These are phyloP conservation scores for Onygenales sp. DNA, from an alignment of 2,329 filamentous ascomycete species.

Conservation along the genomic window DNA sequence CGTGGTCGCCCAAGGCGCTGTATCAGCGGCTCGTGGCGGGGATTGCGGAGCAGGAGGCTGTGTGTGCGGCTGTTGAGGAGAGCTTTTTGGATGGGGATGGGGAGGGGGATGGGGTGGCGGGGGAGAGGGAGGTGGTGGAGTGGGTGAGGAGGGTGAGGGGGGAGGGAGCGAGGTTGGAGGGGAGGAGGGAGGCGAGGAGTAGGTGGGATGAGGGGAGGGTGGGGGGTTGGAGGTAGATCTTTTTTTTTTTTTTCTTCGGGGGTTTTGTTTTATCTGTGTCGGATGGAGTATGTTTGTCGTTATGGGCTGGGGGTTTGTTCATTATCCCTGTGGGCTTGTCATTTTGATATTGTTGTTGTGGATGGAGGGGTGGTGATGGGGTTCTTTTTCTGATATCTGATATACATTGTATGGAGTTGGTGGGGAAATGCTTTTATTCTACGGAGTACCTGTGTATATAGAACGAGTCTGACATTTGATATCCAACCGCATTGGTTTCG, in stretches of 20 bases:
- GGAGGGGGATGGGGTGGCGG: constrained; percentile 36
- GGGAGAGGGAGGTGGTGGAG: constrained; percentile 73
- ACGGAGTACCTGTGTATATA: background rate
- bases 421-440: background rate
- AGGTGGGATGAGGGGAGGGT: constrained; percentile 95
- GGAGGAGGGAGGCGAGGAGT: constrained; percentile 77
- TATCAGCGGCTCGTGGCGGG: constrained; percentile 72
- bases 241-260: background rate
- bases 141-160: constrained; percentile 78
- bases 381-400: background rate
- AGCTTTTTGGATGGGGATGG: constrained; percentile 67
- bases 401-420: background rate
- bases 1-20: constrained; percentile 76
- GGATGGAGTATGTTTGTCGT: background rate
- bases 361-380: background rate
- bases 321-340: background rate
- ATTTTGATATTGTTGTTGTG: background rate
- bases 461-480: no score
- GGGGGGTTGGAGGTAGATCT: constrained; percentile 70
- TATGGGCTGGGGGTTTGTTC: background rate
- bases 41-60: constrained; percentile 70
- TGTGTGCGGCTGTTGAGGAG: constrained; percentile 79
- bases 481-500: no score
- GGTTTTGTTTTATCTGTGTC: background rate
- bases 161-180: constrained; percentile 66